A percentile compares a stretch with the other conserved stretches of the same genome.
These are phyloP conservation scores for Radiomyces spectabilis DNA, from an alignment of 192 early-diverging fungal species.

Conservation along the genomic window DNA sequence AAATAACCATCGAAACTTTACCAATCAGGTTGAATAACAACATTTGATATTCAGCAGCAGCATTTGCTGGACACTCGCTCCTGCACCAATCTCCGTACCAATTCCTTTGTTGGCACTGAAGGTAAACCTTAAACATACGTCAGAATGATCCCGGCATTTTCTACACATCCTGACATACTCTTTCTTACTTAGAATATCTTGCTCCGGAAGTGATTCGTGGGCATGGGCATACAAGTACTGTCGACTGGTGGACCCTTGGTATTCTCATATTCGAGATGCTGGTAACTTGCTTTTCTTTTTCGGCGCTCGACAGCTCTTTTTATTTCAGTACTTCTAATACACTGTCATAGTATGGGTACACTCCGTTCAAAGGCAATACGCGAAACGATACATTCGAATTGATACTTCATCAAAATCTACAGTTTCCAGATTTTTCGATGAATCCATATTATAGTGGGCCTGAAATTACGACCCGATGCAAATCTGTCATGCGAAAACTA, in stretches of 20 bases:
- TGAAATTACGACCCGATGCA: slow-evolving; percentile 37
- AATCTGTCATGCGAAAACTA: slow-evolving; percentile 77
- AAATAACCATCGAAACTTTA: no score
- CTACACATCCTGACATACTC: no score
- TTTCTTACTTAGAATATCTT: slow-evolving; percentile 17
- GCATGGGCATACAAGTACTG: slow-evolving; percentile 27
- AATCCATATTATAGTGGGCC: slow-evolving; percentile 6
- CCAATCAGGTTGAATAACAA: no score
- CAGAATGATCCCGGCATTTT: no score
- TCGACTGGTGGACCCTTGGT: slow-evolving; percentile 74
- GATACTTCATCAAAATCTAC: slow-evolving; percentile 73
- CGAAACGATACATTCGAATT: slow-evolving; percentile 61
- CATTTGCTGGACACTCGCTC: slow-evolving; percentile 7
- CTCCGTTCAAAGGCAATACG: slow-evolving; percentile 60
- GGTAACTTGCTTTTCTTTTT: not conserved
- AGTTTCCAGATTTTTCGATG: slow-evolving; percentile 49
- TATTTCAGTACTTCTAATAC: not conserved
- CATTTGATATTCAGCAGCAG: not conserved
- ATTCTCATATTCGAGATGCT: slow-evolving; percentile 70
- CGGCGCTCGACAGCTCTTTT: not conserved
- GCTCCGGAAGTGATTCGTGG: slow-evolving; percentile 35
- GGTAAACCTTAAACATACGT: not conserved
- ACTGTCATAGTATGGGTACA: slow-evolving; percentile 50
- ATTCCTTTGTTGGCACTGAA: slow-evolving; percentile 35
- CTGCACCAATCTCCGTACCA: slow-evolving; percentile 64